Conservation (phyloP, 306 rosid genomes). For the Lablab purpureus region DNA sequence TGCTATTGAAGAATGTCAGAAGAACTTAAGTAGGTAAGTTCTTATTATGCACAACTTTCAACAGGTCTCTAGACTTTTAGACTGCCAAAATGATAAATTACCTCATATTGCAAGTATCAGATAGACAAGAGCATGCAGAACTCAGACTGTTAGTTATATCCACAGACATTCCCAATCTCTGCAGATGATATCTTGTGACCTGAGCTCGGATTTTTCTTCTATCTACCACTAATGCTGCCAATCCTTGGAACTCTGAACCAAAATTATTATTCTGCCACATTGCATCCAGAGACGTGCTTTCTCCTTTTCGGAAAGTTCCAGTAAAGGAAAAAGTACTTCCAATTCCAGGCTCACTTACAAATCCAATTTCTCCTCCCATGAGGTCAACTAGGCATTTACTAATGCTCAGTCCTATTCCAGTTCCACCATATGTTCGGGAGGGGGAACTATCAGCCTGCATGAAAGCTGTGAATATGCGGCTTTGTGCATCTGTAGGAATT, state of each 20-base stretch:
- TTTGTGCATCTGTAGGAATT: conserved; percentile 80
- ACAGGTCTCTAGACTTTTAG: not conserved
- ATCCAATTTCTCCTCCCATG: conserved; percentile 96
- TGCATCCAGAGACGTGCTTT: conserved; percentile 53
- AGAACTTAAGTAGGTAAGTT: not conserved
- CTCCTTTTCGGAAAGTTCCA: conserved; percentile 75
- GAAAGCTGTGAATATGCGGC: conserved; percentile 87
- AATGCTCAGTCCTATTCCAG: conserved; percentile 97
- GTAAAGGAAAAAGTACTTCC: conserved; percentile 95
- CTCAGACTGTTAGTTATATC: conserved; percentile 63
- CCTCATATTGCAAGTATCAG: conserved; percentile 62
- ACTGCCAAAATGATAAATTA: conserved; percentile 42
- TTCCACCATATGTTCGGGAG: conserved; percentile 93
- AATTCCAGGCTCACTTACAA: conserved; percentile 80
- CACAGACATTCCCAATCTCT: conserved; percentile 81
- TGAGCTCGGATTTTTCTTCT: conserved; percentile 73
- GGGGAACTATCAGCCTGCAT: conserved; percentile 99
- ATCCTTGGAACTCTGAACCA: conserved; percentile 64
- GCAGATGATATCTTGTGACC: conserved; percentile 82
- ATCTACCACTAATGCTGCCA: conserved; percentile 79
- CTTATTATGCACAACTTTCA: not conserved
- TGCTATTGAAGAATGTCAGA: not conserved
- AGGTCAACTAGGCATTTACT: conserved; percentile 89
- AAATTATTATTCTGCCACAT: conserved; percentile 62
- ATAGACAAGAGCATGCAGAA: conserved; percentile 63